Evolutionary conservation across 164 flowering plant genomes (phyloP), one percentile per base, ranked within the genome.

Genomic region (Dillenia suffruticosa): DNA sequence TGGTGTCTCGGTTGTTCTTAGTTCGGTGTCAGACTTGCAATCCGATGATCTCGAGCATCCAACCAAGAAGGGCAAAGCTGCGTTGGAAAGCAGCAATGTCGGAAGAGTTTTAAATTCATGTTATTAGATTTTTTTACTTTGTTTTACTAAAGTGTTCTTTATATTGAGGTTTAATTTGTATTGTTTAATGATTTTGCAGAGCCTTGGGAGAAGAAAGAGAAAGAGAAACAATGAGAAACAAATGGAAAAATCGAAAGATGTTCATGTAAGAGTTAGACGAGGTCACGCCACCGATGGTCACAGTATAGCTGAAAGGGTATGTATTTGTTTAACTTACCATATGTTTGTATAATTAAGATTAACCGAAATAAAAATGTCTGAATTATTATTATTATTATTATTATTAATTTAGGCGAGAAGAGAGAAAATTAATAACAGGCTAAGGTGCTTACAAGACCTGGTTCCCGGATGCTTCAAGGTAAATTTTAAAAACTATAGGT

Each of bases 241-340:
- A 63, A 61, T 49, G 46, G 78, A 76, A 69, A 80, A 75, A 57
- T 75, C 77, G 22, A 75, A 74, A 64, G 88, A 81, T 40, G 90
- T 85, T 72, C 88, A 83, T 83, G 88, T 83, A 1, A 80, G 90
- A 70, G 88, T 84, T 13, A 83, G 78, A 74, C 76, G 90, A 77
- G 90, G 90, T 60, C 84, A 81, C 68, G 90, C 90, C 46, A 85
- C 90, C 65, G 90, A 85, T 59, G 83, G 88, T 61, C 90, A 85
- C 61, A 85, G 90, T 62, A 66, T 85, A 65, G 90, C 90, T 12
- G 90, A 85, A 75, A 79, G 90, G 83, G 90, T 85, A 70, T 59
- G 44, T 24, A 9, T 19, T 12, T 10, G 2, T 43, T 8, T 48
- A 9, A 2, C 11, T 19, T 6, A 22, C 10, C 15, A 45, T 12